Evolutionary conservation across 176 grass and related monocot genomes (phyloP), one percentile per base, ranked within the genome.

Genomic region (Paspalum vaginatum): DNA sequence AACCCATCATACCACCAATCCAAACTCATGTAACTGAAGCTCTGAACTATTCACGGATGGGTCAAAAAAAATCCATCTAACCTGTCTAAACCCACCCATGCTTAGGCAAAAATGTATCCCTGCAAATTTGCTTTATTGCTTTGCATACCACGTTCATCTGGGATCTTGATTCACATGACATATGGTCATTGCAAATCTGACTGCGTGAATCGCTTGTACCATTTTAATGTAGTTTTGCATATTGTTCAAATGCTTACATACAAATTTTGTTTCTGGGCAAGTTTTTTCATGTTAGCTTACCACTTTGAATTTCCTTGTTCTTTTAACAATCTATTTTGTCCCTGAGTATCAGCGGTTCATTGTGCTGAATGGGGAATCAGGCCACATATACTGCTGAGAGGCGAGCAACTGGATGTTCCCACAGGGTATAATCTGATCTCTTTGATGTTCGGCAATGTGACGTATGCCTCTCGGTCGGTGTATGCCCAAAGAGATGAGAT

Each of bases 361-460:
- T 95, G 92, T 80, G 90, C 90, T 0, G 92, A 98, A 79, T 82
- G 81, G 78, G 80, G 85, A 61, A 87, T 98, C 44, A 87, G 78
- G n/a, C 52, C 95, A 63, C 92, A 98, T 46, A 68, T 98, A 69
- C 73, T 98, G 54, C 66, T 98, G 49, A 89, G 92, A 83, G 95
- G 90, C 37, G 95, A 98, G 78, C 95, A 90, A 49, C 88, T 85
- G 43, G 78, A 87, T 69, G 70, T 98, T 48, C 81, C 92, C 32
- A 95, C 95, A 16, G 92, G 95, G 48, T 98, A 98, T 70, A 98
- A 98, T 80, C 70, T 95, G 65, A 65, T 98, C 54, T 91, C 95
- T 22, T 77, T 91, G 72, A 91, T 95, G 92, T 98, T 91, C 41
- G 90, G 86, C 32, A 89, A 78, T 57, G 88, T 91, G 70, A 84